Conservation (phyloP, 2,329 filamentous ascomycete genomes). For the Westerdykella ornata region DNA sequence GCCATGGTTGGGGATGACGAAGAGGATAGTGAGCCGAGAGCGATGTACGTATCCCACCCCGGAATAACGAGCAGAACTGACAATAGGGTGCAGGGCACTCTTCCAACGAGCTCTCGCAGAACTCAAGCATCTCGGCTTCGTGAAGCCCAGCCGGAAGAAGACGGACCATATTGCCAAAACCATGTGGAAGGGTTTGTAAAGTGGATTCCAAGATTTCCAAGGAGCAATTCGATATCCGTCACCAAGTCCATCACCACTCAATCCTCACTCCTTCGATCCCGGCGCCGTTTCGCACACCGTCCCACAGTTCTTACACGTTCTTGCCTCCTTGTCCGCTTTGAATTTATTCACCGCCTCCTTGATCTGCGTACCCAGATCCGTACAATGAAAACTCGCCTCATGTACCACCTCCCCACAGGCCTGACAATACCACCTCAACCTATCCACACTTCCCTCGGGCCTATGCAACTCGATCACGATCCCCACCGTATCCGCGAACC, state of each 20-base stretch:
- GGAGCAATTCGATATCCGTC: neutral
- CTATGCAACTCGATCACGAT: slow-evolving; percentile 84
- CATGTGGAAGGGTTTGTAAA: slow-evolving; percentile 64
- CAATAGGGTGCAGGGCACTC: slow-evolving; percentile 46
- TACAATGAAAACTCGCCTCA: slow-evolving; percentile 82
- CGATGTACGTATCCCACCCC: slow-evolving; percentile 34
- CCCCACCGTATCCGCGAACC: slow-evolving; percentile 90
- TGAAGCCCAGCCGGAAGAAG: slow-evolving; percentile 87
- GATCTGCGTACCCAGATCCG: slow-evolving; percentile 87
- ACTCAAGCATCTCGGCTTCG: slow-evolving; percentile 74
- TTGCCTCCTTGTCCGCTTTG: slow-evolving; percentile 58
- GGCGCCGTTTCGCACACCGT: slow-evolving; percentile 66
- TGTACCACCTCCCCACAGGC: slow-evolving; percentile 66
- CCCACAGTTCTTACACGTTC: slow-evolving; percentile 74
- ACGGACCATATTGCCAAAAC: slow-evolving; percentile 85
- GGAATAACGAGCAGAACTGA: slow-evolving; percentile 7
- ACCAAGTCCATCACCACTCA: neutral
- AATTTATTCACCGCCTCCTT: slow-evolving; percentile 85
- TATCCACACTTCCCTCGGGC: slow-evolving; percentile 63
- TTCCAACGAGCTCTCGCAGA: slow-evolving; percentile 87
- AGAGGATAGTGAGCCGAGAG: slow-evolving; percentile 44
- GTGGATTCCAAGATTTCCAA: neutral
- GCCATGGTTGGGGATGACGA: slow-evolving; percentile 52
- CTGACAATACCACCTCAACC: slow-evolving; percentile 85
- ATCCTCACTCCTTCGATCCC: slow-evolving; percentile 19